phyloP scores from a whole-genome alignment of 2,329 filamentous ascomycete genomes.

The Exophiala sp. region DNA sequence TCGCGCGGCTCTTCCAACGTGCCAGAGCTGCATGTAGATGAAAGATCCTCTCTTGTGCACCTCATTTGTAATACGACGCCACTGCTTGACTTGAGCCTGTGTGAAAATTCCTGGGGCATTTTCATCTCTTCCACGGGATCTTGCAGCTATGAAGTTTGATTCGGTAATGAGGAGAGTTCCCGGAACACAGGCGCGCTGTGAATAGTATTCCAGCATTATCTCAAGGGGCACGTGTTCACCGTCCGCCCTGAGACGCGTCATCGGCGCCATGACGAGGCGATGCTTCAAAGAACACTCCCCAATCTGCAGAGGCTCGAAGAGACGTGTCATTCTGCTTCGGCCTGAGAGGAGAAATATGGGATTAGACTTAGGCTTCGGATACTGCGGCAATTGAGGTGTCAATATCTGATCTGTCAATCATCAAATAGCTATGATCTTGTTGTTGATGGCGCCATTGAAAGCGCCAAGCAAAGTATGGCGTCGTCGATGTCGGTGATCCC shows the following conservation, averaged over 20 bases:
- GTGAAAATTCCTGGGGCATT: constrained; percentile 16
- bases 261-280: constrained; percentile 50
- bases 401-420: no score
- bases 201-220: constrained; percentile 40
- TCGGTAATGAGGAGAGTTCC: constrained; percentile 39
- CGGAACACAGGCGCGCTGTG: constrained; percentile 35
- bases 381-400: no score
- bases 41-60: constrained; percentile 50
- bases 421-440: no score
- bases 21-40: constrained; percentile 41
- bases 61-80: constrained; percentile 50
- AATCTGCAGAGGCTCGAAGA: constrained; percentile 5
- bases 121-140: neutral
- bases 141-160: constrained; percentile 16
- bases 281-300: constrained; percentile 32
- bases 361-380: no score
- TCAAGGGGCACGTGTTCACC: constrained; percentile 40
- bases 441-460: no score
- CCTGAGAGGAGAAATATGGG: no score
- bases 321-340: neutral
- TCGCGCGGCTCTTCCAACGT: constrained; percentile 47
- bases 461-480: no score
- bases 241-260: constrained; percentile 54
- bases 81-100: constrained; percentile 43
- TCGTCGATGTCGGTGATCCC: no score